These are phyloP conservation scores for Anisodus tanguticus DNA, from an alignment of 257 asterid genomes.

Conservation along the genomic window DNA sequence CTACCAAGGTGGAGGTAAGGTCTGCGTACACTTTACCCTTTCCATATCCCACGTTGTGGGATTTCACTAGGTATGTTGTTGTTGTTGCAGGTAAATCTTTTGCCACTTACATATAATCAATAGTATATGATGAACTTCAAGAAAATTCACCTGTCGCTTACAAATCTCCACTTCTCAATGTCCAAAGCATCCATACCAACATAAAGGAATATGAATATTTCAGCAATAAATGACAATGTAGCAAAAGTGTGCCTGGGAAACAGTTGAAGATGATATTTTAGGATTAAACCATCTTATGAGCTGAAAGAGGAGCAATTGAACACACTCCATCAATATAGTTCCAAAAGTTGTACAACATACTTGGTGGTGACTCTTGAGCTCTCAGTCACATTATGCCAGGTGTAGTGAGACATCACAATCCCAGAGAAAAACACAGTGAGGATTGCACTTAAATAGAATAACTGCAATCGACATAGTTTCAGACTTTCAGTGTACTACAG, in stretches of 20 bases:
- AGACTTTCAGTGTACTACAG: neutral
- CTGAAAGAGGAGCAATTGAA: conserved; percentile 23
- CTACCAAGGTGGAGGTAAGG: no score
- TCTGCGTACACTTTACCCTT: no score
- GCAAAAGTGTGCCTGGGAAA: conserved; percentile 90
- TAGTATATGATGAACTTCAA: conserved; percentile 17
- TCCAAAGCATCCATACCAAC: conserved; percentile 99
- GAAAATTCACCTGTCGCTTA: conserved; percentile 70
- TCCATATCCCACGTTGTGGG: no score
- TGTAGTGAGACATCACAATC: conserved; percentile 97
- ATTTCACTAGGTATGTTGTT: no score
- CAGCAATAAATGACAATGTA: conserved; percentile 87
- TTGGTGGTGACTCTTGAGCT: conserved; percentile 94
- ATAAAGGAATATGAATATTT: conserved; percentile 88
- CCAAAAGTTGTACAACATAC: conserved; percentile 49
- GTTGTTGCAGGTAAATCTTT: neutral
- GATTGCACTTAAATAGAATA: conserved; percentile 84
- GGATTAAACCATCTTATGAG: conserved; percentile 25
- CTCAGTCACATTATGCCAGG: conserved; percentile 99
- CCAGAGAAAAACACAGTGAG: conserved; percentile 99
- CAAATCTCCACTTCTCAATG: conserved; percentile 92
- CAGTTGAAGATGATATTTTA: conserved; percentile 27
- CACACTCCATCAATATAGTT: neutral
- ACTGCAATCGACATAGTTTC: conserved; percentile 51
- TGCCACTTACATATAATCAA: neutral